Evolutionary conservation across 257 asterid species (phyloP).

Genomic region (Solanum pimpinellifolium): DNA sequence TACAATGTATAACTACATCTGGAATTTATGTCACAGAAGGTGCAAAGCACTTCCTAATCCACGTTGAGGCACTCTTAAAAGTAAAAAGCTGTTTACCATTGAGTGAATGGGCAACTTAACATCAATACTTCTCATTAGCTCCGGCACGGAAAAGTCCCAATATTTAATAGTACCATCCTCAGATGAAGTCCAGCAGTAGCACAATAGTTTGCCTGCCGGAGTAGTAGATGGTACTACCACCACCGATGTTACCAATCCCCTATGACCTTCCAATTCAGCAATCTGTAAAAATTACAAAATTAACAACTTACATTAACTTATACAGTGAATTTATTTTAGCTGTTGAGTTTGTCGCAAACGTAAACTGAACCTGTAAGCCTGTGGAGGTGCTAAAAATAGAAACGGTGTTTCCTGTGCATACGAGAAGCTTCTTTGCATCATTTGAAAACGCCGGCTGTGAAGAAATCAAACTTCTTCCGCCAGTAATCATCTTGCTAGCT

Average conservation of each 20-base stretch:
- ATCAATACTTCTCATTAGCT: constrained; percentile 48
- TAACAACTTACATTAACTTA: background rate
- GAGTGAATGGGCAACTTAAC: constrained; percentile 52
- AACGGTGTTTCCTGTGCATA: constrained; percentile 79
- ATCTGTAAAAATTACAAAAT: constrained; percentile 24
- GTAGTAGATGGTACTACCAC: constrained; percentile 57
- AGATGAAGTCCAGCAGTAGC: constrained; percentile 85
- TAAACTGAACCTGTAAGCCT: constrained; percentile 50
- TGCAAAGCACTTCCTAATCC: background rate
- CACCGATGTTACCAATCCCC: constrained; percentile 67
- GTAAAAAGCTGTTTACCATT: constrained; percentile 33
- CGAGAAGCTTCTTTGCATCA: constrained; percentile 63
- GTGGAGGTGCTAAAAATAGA: constrained; percentile 91
- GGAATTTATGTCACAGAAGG: background rate
- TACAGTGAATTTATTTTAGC: background rate
- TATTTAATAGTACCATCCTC: constrained; percentile 80
- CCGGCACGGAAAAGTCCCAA: constrained; percentile 81
- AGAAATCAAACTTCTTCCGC: constrained; percentile 71
- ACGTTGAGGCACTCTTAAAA: background rate
- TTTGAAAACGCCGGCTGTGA: constrained; percentile 91
- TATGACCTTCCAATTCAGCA: constrained; percentile 80
- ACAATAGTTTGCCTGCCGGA: constrained; percentile 36
- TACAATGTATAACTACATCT: background rate
- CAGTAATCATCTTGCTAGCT: constrained; percentile 34
- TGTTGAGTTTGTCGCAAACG: background rate